phyloP scores from a whole-genome alignment of 2,329 filamentous ascomycete species.

The Hypoxylon sp. region DNA sequence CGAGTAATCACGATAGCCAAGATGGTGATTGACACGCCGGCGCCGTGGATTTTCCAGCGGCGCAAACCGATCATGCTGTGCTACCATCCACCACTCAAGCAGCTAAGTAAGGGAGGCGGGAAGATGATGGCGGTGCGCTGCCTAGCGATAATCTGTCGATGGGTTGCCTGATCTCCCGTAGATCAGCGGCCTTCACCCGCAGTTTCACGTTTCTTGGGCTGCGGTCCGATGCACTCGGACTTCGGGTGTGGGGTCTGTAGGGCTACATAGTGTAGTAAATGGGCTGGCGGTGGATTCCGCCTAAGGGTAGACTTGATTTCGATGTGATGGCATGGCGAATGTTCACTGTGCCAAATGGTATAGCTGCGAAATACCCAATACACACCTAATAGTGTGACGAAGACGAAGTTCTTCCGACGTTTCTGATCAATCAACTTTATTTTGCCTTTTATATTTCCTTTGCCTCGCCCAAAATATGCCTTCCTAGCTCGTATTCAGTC shows the following conservation, averaged over 20 bases:
- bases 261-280: slow-evolving; percentile 3
- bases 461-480: neutral
- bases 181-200: slow-evolving; percentile 24
- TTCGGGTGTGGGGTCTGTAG: slow-evolving; percentile 39
- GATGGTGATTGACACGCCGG: slow-evolving; percentile 22
- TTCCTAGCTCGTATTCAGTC: neutral
- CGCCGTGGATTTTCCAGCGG: neutral
- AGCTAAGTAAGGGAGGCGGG: slow-evolving; percentile 8
- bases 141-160: slow-evolving; percentile 25
- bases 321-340: neutral
- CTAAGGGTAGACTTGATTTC: neutral
- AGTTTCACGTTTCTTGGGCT: slow-evolving; percentile 11
- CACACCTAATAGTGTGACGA: neutral
- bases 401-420: neutral
- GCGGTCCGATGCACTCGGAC: slow-evolving; percentile 16
- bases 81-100: slow-evolving; percentile 22
- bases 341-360: neutral
- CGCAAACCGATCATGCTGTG: slow-evolving; percentile 32
- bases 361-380: neutral
- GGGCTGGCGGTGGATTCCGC: neutral
- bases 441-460: neutral
- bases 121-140: slow-evolving; percentile 26
- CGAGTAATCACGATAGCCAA: neutral
- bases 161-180: slow-evolving; percentile 20
- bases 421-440: neutral